Percentiles rank a stretch among this genome's conserved stretches.
phyloP scores from a whole-genome alignment of 805 yeast genomes.

The Saccharomyces kudriavzevii region DNA sequence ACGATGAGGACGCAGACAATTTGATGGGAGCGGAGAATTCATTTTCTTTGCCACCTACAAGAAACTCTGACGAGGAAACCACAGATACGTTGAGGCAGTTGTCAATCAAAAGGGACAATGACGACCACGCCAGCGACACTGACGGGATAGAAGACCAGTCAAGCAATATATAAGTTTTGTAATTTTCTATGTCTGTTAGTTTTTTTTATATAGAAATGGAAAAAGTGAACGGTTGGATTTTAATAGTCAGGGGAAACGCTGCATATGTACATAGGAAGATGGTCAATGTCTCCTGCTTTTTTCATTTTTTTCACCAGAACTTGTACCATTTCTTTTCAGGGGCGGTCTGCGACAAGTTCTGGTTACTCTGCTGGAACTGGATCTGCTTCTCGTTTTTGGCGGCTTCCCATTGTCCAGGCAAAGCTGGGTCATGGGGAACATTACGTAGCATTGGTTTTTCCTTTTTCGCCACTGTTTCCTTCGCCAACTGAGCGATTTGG shows the following conservation, averaged over 20 bases:
- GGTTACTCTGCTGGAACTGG: constrained; percentile 6
- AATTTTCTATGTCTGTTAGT: background rate
- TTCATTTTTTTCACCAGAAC: constrained; percentile 20
- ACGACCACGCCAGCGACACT: background rate
- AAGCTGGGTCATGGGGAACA: constrained; percentile 13
- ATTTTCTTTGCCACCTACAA: constrained; percentile 42
- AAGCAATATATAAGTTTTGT: background rate
- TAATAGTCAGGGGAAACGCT: background rate
- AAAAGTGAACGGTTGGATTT: background rate
- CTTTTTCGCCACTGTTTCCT: constrained; percentile 36
- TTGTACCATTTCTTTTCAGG: constrained; percentile 23
- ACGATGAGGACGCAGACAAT: constrained; percentile 4
- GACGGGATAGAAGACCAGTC: constrained; percentile 2
- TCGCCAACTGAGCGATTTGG: constrained; percentile 62
- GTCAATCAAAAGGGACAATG: background rate
- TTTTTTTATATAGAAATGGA: background rate
- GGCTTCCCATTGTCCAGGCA: constrained; percentile 15
- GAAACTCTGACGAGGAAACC: constrained; percentile 8
- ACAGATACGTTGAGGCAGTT: background rate
- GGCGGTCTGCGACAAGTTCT: background rate
- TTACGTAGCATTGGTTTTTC: constrained; percentile 32
- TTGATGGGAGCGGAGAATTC: constrained; percentile 36
- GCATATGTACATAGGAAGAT: background rate
- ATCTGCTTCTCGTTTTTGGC: constrained; percentile 7
- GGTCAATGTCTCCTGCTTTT: background rate